Percentiles rank a stretch among this genome's conserved stretches.
These are phyloP conservation scores for Fusarium sp. DNA, from an alignment of 2,329 filamentous ascomycete species.

Conservation along the genomic window DNA sequence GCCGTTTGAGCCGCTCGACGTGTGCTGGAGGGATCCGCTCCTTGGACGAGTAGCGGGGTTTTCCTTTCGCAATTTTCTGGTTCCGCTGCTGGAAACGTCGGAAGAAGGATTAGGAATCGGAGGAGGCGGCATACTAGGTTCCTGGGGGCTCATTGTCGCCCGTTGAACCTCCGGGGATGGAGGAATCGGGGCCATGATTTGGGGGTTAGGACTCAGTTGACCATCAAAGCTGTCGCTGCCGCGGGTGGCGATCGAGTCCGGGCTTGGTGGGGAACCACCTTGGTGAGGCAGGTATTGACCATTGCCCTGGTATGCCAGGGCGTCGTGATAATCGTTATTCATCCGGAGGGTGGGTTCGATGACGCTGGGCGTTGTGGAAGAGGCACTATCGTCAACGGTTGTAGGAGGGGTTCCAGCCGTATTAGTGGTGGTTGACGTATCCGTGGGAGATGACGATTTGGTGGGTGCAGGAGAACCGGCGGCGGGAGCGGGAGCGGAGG, in stretches of 20 bases:
- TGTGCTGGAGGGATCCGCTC: slow-evolving; percentile 53
- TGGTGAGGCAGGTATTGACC: slow-evolving; percentile 13
- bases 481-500: slow-evolving; percentile 33
- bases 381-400: slow-evolving; percentile 44
- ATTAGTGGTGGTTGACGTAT: slow-evolving; percentile 43
- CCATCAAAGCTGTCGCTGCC: slow-evolving; percentile 38
- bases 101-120: slow-evolving; percentile 28
- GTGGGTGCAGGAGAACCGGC: slow-evolving; percentile 37
- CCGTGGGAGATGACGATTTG: slow-evolving; percentile 47
- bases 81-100: slow-evolving; percentile 37
- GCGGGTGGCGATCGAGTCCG: slow-evolving; percentile 21
- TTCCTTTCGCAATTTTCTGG: slow-evolving; percentile 52
- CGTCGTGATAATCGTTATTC: slow-evolving; percentile 38
- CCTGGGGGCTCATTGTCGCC: slow-evolving; percentile 42
- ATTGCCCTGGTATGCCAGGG: slow-evolving; percentile 31
- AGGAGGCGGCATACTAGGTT: slow-evolving; percentile 37
- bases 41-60: slow-evolving; percentile 49
- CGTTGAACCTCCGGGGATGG: slow-evolving; percentile 49
- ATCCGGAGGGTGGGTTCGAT: slow-evolving; percentile 43
- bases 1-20: slow-evolving; percentile 18
- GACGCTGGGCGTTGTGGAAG: slow-evolving; percentile 44
- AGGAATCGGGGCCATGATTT: slow-evolving; percentile 50
- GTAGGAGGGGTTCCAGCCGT: slow-evolving; percentile 38
- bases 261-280: slow-evolving; percentile 35
- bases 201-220: slow-evolving; percentile 43